Conservation (phyloP, 176 grass and related monocot species). For the Avena sativa region DNA sequence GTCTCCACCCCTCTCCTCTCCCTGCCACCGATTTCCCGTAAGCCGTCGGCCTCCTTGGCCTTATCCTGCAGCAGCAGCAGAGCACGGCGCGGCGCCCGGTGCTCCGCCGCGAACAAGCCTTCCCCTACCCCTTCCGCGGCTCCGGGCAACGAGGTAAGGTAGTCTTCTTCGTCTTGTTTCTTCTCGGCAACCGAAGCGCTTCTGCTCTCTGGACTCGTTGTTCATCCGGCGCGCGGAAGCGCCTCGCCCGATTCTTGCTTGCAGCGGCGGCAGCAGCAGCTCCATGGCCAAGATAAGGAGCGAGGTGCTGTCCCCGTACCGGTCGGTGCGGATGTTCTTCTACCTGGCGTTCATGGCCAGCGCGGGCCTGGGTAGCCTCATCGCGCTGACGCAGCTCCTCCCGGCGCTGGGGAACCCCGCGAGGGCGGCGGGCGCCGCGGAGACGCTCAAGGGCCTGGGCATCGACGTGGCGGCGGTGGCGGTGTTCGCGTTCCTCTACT, state of each 20-base stretch:
- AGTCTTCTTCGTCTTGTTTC: neutral
- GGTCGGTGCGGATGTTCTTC: constrained; percentile 95
- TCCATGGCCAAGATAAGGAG: constrained; percentile 83
- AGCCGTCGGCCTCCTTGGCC: neutral
- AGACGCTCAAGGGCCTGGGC: constrained; percentile 71
- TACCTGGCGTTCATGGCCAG: constrained; percentile 93
- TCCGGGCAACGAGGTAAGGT: constrained; percentile 70
- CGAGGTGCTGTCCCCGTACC: constrained; percentile 87
- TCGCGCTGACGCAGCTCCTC: constrained; percentile 70
- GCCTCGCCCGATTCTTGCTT: neutral
- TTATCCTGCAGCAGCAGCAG: constrained; percentile 16
- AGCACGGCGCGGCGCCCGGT: constrained; percentile 44
- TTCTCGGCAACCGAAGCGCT: neutral
- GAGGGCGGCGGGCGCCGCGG: constrained; percentile 38
- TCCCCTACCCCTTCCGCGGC: constrained; percentile 37
- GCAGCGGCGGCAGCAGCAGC: constrained; percentile 50
- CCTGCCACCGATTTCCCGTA: neutral
- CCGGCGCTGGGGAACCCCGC: constrained; percentile 59
- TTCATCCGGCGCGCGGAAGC: neutral
- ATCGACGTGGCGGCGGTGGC: constrained; percentile 78
- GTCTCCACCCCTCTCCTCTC: constrained; percentile 18
- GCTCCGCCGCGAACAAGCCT: constrained; percentile 67
- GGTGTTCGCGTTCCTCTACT: constrained; percentile 86
- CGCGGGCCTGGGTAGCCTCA: constrained; percentile 66
- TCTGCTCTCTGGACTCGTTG: neutral